Percentiles rank a stretch among this genome's conserved stretches.
Evolutionary conservation across 2,329 filamentous ascomycete genomes (phyloP).

Genomic region (Podosphaera xanthii): DNA sequence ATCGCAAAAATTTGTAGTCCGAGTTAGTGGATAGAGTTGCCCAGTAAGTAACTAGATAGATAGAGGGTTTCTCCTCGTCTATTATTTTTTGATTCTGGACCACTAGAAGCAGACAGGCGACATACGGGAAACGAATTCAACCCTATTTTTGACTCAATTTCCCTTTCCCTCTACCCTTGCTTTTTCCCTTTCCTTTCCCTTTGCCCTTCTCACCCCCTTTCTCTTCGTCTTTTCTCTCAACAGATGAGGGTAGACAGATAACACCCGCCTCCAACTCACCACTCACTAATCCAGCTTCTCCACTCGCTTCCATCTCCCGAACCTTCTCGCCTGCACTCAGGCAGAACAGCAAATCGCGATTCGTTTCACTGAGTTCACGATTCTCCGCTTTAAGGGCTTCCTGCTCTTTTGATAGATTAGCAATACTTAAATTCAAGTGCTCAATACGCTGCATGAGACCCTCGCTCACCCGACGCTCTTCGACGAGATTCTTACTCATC

Average conservation of each 20-base stretch:
- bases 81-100: no score
- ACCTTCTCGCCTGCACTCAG: conserved; percentile 67
- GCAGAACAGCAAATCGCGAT: conserved; percentile 69
- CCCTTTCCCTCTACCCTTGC: not conserved
- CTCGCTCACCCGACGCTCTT: conserved; percentile 69
- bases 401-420: conserved; percentile 36
- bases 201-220: conserved; percentile 10
- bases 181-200: conserved; percentile 11
- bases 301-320: conserved; percentile 33
- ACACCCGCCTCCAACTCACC: conserved; percentile 58
- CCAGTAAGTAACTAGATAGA: no score
- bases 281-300: conserved; percentile 30
- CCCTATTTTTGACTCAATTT: no score
- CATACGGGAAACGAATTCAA: no score
- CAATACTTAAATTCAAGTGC: conserved; percentile 42
- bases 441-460: conserved; percentile 65
- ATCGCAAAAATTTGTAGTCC: no score
- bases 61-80: no score
- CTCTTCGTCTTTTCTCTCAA: conserved; percentile 2
- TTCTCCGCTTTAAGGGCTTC: conserved; percentile 67
- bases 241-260: conserved; percentile 30
- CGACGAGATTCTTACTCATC: conserved; percentile 52
- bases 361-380: conserved; percentile 64
- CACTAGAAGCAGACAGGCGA: no score
- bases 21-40: no score